Evolutionary conservation across 495 filamentous ascomycete genomes (phyloP).

Genomic region (Amphirosellinia nigrospora): DNA sequence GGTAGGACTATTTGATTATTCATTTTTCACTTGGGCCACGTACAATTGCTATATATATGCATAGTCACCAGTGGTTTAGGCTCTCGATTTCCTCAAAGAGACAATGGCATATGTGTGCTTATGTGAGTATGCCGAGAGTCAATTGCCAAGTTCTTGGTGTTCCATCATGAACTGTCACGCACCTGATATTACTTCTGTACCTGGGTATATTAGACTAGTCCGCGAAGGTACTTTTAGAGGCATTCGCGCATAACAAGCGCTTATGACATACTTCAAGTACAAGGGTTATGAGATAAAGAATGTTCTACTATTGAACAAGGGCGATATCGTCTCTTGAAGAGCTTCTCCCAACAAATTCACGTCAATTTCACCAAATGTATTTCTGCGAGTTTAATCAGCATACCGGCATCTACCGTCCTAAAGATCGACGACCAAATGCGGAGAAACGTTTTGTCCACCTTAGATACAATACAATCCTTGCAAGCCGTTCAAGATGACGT

Average conservation of each 20-base stretch:
- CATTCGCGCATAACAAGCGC: background rate
- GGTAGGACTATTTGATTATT: too few species aligned
- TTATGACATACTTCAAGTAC: background rate
- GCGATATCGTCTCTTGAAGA: background rate
- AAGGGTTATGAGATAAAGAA: background rate
- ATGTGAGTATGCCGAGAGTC: background rate
- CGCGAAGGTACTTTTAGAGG: background rate
- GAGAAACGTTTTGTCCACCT: background rate
- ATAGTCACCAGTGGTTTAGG: background rate
- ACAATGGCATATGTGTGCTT: background rate
- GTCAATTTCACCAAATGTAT: background rate
- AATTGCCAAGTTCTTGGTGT: constrained; percentile 3
- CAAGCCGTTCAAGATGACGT: constrained; percentile 1
- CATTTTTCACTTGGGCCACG: too few species aligned
- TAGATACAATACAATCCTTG: background rate
- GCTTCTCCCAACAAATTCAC: background rate
- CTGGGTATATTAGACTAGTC: background rate
- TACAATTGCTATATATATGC: too few species aligned
- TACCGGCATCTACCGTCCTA: background rate
- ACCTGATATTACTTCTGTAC: background rate
- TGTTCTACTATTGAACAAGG: background rate
- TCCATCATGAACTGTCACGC: background rate
- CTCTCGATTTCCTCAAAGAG: background rate
- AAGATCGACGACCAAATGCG: background rate
- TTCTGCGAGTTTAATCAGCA: background rate